Evolutionary conservation across 2,329 filamentous ascomycete genomes (phyloP).

Genomic region (Sclerotinia nivalis): DNA sequence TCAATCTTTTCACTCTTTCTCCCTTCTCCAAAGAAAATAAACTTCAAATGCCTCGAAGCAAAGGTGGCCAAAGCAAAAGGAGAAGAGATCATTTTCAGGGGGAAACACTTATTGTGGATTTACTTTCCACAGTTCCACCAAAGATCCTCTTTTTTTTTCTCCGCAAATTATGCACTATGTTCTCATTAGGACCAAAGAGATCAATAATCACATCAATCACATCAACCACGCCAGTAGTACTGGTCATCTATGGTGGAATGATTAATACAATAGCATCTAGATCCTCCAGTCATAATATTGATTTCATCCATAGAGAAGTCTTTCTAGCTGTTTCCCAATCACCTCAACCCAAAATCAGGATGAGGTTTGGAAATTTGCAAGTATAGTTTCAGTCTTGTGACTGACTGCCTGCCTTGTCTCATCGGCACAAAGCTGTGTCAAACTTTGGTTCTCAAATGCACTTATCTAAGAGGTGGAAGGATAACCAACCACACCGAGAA

Average conservation of each 20-base stretch:
- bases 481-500: neutral
- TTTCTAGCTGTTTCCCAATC: neutral
- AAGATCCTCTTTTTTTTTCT: conserved; percentile 11
- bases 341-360: neutral
- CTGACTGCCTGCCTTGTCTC: neutral
- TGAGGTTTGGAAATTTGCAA: neutral
- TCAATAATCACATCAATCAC: neutral
- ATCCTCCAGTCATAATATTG: neutral
- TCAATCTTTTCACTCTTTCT: neutral
- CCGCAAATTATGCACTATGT: neutral
- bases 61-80: conserved; percentile 2
- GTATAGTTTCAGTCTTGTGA: neutral
- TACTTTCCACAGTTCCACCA: conserved; percentile 11
- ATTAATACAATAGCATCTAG: conserved; percentile 1
- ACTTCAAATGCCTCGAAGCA: neutral
- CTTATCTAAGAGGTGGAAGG: neutral
- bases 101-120: conserved; percentile 10
- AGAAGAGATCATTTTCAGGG: neutral
- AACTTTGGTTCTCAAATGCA: neutral
- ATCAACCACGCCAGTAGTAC: neutral
- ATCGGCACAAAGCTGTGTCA: conserved; percentile 13
- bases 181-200: neutral
- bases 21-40: neutral
- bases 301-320: neutral
- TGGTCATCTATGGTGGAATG: neutral